A percentile compares a stretch with the other conserved stretches of the same genome.
Conservation (phyloP, 257 asterid species). For the Solanum pimpinellifolium region DNA sequence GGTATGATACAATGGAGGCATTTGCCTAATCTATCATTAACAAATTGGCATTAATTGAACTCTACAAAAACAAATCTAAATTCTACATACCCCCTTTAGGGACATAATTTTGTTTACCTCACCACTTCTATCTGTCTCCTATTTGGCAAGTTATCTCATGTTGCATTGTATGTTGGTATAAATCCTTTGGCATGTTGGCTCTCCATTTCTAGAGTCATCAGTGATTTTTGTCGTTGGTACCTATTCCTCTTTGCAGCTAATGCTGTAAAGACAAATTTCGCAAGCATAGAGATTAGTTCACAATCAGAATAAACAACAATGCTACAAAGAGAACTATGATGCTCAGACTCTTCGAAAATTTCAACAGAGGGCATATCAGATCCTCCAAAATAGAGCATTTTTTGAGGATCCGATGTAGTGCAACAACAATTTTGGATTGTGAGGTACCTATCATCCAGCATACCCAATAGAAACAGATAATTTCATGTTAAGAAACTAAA, state of each 20-base stretch:
- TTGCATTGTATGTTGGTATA: conserved; percentile 58
- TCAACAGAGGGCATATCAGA: neutral
- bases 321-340: neutral
- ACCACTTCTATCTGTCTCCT: conserved; percentile 8
- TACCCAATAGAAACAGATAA: neutral
- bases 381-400: neutral
- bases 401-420: neutral
- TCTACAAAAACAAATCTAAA: conserved; percentile 14
- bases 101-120: conserved; percentile 4
- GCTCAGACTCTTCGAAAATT: neutral
- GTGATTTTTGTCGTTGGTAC: conserved; percentile 79
- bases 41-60: conserved; percentile 8
- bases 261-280: conserved; percentile 27
- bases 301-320: neutral
- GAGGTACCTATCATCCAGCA: neutral
- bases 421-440: neutral
- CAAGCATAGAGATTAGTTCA: neutral
- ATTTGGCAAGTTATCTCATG: conserved; percentile 22
- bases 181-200: conserved; percentile 98
- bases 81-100: conserved; percentile 19
- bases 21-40: neutral
- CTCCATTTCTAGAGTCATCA: conserved; percentile 91
- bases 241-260: conserved; percentile 79
- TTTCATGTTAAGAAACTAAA: neutral
- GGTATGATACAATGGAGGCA: conserved; percentile 25